Evolutionary conservation across 495 filamentous ascomycete species (phyloP).

Genomic region (Sphaerosporella brunnea): DNA sequence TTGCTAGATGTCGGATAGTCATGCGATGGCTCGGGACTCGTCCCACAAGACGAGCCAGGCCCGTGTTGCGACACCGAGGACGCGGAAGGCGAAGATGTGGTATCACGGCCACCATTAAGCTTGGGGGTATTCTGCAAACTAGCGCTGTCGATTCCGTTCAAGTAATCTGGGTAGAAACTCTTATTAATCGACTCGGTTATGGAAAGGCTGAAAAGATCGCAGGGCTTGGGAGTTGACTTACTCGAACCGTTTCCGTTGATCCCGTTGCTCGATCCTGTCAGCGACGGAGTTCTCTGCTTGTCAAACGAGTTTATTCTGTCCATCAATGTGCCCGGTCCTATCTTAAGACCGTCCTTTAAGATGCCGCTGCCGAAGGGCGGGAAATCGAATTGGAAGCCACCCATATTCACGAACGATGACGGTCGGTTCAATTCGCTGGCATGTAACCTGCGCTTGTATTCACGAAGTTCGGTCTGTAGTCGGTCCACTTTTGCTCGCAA

Average conservation of each 20-base stretch:
- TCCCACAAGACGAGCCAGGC: slow-evolving; percentile 69
- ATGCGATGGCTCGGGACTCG: slow-evolving; percentile 47
- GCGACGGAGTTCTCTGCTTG: slow-evolving; percentile 17
- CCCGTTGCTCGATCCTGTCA: slow-evolving; percentile 4
- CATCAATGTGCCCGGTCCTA: slow-evolving; percentile 11
- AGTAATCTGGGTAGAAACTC: slow-evolving; percentile 25
- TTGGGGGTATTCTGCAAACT: slow-evolving; percentile 22
- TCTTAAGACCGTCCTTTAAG: slow-evolving; percentile 12
- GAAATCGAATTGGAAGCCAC: slow-evolving; percentile 72
- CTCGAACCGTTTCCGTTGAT: slow-evolving; percentile 16
- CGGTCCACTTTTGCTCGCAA: slow-evolving; percentile 75
- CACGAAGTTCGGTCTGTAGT: slow-evolving; percentile 63
- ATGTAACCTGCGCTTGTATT: slow-evolving; percentile 39
- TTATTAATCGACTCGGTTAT: slow-evolving; percentile 29
- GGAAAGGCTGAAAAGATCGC: slow-evolving; percentile 33
- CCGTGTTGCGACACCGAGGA: slow-evolving; percentile 47
- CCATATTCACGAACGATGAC: slow-evolving; percentile 2
- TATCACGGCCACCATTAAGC: slow-evolving; percentile 23
- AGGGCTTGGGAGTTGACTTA: slow-evolving; percentile 14
- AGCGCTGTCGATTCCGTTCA: slow-evolving; percentile 1
- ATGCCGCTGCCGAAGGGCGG: slow-evolving; percentile 56
- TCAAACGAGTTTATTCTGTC: slow-evolving; percentile 19
- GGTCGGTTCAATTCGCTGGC: slow-evolving; percentile 3
- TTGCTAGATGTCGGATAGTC: slow-evolving; percentile 1
- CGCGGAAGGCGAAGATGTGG: slow-evolving; percentile 38